These are phyloP conservation scores for Amaranthus palmeri DNA, from an alignment of 148 eudicot genomes.

Conservation along the genomic window DNA sequence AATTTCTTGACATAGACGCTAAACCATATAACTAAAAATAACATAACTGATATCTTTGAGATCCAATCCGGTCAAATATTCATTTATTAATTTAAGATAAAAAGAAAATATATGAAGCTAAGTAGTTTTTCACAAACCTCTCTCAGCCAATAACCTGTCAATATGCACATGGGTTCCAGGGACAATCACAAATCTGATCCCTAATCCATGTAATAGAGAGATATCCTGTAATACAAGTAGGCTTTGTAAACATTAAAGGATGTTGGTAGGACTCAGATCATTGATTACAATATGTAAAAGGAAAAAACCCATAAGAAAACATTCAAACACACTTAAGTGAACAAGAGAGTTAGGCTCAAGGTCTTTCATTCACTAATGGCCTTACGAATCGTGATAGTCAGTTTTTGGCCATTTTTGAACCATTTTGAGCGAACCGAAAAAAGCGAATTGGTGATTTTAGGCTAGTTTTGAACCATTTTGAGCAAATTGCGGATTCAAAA, in stretches of 20 bases:
- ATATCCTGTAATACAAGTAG: slow-evolving; percentile 55
- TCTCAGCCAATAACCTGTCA: slow-evolving; percentile 71
- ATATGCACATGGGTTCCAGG: slow-evolving; percentile 91
- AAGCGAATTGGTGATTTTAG: no score
- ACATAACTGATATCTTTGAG: no score
- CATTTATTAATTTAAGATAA: no score
- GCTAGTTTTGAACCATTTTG: no score
- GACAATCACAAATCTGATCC: slow-evolving; percentile 83
- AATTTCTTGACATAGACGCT: background rate
- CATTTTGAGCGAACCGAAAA: no score
- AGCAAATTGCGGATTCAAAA: no score
- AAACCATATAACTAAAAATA: background rate
- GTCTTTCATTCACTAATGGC: background rate
- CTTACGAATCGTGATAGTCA: no score
- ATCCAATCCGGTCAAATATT: no score
- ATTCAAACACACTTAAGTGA: background rate
- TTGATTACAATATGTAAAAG: background rate
- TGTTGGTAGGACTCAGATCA: background rate
- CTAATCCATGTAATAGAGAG: slow-evolving; percentile 83
- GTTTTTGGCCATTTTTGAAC: no score
- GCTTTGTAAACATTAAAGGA: background rate
- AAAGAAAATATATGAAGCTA: background rate
- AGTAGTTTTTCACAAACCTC: slow-evolving; percentile 40
- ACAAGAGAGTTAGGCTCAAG: background rate
- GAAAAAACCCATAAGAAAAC: background rate